Evolutionary conservation across 140 eudicot genomes (phyloP).

Genomic region (Stevia rebaudiana): DNA sequence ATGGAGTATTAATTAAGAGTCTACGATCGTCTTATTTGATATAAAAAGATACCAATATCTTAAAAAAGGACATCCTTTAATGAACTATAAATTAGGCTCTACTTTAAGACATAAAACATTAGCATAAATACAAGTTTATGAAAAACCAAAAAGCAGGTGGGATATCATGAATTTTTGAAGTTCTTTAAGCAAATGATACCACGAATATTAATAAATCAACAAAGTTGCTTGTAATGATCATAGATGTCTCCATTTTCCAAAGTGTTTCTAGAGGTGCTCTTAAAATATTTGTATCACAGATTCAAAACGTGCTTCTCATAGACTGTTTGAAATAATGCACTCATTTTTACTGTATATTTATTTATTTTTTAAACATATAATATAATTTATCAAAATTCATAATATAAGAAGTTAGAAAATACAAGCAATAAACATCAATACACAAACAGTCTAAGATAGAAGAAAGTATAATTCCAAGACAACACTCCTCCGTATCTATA

Average conservation of each 20-base stretch:
- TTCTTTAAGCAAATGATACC: slow-evolving; percentile 3
- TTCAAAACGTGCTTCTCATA: slow-evolving; percentile 18
- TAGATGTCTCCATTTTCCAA: slow-evolving; percentile 8
- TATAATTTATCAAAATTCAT: too few species aligned
- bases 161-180: slow-evolving; percentile 4
- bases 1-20: neutral
- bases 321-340: slow-evolving; percentile 6
- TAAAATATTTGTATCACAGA: slow-evolving; percentile 14
- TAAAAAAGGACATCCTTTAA: neutral
- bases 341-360: neutral
- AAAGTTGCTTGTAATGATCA: slow-evolving; percentile 15
- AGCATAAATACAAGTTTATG: neutral
- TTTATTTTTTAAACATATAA: too few species aligned
- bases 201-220: slow-evolving; percentile 1
- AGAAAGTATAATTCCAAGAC: too few species aligned
- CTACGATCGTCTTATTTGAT: neutral
- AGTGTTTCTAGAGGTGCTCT: slow-evolving; percentile 11
- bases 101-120: neutral
- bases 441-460: too few species aligned
- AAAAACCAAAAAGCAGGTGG: slow-evolving; percentile 14
- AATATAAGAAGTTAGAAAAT: too few species aligned
- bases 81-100: slow-evolving; percentile 1
- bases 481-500: too few species aligned
- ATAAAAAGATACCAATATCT: neutral
- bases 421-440: too few species aligned